phyloP scores from a whole-genome alignment of 306 rosid genomes.

The Cucurbita pepo region DNA sequence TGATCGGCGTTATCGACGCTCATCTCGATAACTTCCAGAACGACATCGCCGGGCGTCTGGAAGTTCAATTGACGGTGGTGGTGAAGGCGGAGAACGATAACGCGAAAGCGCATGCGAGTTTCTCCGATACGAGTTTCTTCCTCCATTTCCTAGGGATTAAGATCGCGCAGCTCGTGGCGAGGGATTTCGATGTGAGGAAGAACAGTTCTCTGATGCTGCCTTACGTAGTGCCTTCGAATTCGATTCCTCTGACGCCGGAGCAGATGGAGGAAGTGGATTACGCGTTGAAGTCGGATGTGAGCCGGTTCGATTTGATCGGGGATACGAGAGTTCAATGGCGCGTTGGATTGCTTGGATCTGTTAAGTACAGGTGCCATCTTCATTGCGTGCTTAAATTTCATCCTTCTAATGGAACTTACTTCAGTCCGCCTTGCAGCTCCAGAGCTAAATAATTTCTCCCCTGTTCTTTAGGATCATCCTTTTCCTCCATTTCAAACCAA shows the following conservation, averaged over 20 bases:
- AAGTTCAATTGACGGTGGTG: slow-evolving; percentile 25
- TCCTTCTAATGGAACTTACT: slow-evolving; percentile 38
- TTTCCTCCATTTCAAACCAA: background rate
- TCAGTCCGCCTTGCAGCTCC: slow-evolving; percentile 40
- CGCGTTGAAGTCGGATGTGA: slow-evolving; percentile 29
- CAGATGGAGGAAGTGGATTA: slow-evolving; percentile 29
- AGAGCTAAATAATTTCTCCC: slow-evolving; percentile 23
- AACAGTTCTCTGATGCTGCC: slow-evolving; percentile 19
- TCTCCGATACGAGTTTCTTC: slow-evolving; percentile 30
- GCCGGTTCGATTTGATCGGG: slow-evolving; percentile 41
- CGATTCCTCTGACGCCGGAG: slow-evolving; percentile 35
- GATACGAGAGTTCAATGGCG: slow-evolving; percentile 44
- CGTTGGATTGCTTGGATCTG: slow-evolving; percentile 42
- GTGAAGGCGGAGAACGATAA: slow-evolving; percentile 59
- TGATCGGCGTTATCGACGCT: slow-evolving; percentile 26
- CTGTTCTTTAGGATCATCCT: background rate
- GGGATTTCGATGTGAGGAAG: slow-evolving; percentile 31
- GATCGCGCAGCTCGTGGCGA: slow-evolving; percentile 33
- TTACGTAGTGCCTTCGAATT: slow-evolving; percentile 27
- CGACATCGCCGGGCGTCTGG: slow-evolving; percentile 34
- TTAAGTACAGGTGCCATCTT: slow-evolving; percentile 36
- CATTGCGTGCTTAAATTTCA: slow-evolving; percentile 51
- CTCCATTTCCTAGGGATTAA: slow-evolving; percentile 32
- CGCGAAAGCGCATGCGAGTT: slow-evolving; percentile 50
- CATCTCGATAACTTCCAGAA: slow-evolving; percentile 26